A percentile compares a stretch with the other conserved stretches of the same genome.
phyloP scores from a whole-genome alignment of 2,329 filamentous ascomycete species.

The Phaeophleospora eucalypticola region DNA sequence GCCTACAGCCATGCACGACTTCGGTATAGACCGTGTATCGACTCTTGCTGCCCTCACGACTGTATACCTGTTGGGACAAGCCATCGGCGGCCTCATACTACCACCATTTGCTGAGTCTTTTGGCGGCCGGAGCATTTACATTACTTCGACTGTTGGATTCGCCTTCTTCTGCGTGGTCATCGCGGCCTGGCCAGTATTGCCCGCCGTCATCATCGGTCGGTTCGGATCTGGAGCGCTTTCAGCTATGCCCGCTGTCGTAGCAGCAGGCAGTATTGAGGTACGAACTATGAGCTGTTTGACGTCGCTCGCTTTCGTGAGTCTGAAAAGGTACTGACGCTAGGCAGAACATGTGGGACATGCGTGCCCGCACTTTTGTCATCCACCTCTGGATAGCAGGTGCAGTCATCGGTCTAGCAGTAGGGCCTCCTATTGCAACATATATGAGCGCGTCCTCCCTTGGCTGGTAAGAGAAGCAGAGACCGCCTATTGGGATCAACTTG shows the following conservation, averaged over 20 bases:
- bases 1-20: conserved; percentile 12
- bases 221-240: conserved; percentile 44
- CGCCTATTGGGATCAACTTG: not conserved
- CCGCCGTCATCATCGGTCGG: conserved; percentile 40
- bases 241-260: conserved; percentile 46
- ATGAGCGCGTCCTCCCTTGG: conserved; percentile 1
- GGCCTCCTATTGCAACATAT: conserved; percentile 1
- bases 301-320: too few species aligned
- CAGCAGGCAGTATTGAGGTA: conserved; percentile 48
- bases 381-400: conserved; percentile 5
- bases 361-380: conserved; percentile 39
- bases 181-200: conserved; percentile 35
- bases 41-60: conserved; percentile 22
- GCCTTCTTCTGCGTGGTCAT: conserved; percentile 37
- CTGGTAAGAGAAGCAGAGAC: not conserved
- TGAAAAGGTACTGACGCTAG: not conserved
- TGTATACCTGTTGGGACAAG: conserved; percentile 25
- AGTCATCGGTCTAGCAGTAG: conserved; percentile 3
- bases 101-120: conserved; percentile 39
- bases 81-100: conserved; percentile 37
- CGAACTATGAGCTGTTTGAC: too few species aligned
- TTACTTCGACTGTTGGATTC: conserved; percentile 33
- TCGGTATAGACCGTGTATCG: conserved; percentile 13
- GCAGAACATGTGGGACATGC: conserved; percentile 47
- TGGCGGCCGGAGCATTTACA: conserved; percentile 36